Evolutionary conservation across 352 stramenopile genomes (phyloP), one percentile per base, ranked within the genome.

Genomic region (Globisporangium echinulatum): DNA sequence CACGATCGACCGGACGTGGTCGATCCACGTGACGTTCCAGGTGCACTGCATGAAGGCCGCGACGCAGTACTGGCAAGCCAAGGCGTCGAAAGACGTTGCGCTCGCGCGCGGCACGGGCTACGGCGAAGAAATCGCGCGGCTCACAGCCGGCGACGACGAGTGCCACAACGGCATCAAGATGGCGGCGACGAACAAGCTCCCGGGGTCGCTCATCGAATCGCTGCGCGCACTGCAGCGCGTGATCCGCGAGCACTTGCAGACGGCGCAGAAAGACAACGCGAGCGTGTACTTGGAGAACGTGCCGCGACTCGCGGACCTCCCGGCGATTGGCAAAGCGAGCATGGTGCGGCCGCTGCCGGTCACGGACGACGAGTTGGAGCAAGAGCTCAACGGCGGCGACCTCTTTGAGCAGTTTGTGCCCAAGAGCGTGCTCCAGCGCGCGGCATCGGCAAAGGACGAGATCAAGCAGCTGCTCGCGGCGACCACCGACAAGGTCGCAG

Each of bases 231-330:
- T 90, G 56, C 76, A 90, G 58, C 65, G 67, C 10, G 72, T 89
- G 37, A 64, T 88, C 5, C 70, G 73, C 46, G 79, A 91, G 40
- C 63, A 75, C 25, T 75, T 90, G 11, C 68, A 75, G 17, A 70
- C 61, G 7, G 84, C 84, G 17, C 74, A 67, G 47, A 92, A 92
- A 70, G 84, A 93, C 66, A 93, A 93, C 67, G 73, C 77, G 37
- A 90, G 77, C 50, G 82, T 93, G 55, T 93, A 93, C 61, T 53
- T 91, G 50, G 84, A 91, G 56, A 90, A 88, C 11, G 69, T 93
- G 10, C 83, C 84, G 9, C 71, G 73, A 43, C 66, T 79, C 43
- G 68, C 68, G 10, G 77, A 87, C 19, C 59, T 93, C 42, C 71
- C 75, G 7, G 51, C 63, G 9, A 70, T 93, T 14, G 74, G 77